Evolutionary conservation across 495 filamentous ascomycete species (phyloP), one percentile per base, ranked within the genome.

Genomic region (Xylaria nigripes): DNA sequence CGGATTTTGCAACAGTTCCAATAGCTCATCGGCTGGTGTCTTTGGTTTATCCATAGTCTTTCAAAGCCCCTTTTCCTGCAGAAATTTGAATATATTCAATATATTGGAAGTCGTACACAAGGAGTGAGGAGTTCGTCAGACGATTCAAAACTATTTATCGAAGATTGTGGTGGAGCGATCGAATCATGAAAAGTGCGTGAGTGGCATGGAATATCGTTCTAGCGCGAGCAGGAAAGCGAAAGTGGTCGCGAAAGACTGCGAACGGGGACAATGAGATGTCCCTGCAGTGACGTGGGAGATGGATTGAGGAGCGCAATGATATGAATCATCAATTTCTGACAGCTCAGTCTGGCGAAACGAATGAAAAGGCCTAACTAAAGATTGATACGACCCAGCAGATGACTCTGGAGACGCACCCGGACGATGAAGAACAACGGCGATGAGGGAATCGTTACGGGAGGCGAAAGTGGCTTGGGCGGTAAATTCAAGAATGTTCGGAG

Each of bases 1-100:
- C 29, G 78, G 78, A 58, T 79, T 68, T 46, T 73, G 58, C 6
- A 81, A 56, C 21, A 81, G 60, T 2, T 73, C 54, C 23, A 75
- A 55, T 6, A 77, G 63, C 52, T 74, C 63, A 21, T 62, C 23
- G 9, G 56, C 64, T 12, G 71, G 30, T 18, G 56, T 48, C 58
- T 62, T 48, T 38, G 19, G 10, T 19, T 56, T 63, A n/a, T 58
- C 51, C 57, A 66, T 62, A 8, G 10, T 23, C 18, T 48, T 18
- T 21, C 21, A 9, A 30, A 30, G 7, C 40, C 13, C 7, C 9
- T 9, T 13, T 13, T 42, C 45, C 12, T 13, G 19, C 8, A n/a
- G 13, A 7, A 10, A 29, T 12, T 24, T 3, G 2, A 44, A 44
- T 24, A 2, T 23, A 44, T 25, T 24, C 19, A 24, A 24, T 45